phyloP scores from a whole-genome alignment of 768 basidiomycete species.

The Suillus brevipes region DNA sequence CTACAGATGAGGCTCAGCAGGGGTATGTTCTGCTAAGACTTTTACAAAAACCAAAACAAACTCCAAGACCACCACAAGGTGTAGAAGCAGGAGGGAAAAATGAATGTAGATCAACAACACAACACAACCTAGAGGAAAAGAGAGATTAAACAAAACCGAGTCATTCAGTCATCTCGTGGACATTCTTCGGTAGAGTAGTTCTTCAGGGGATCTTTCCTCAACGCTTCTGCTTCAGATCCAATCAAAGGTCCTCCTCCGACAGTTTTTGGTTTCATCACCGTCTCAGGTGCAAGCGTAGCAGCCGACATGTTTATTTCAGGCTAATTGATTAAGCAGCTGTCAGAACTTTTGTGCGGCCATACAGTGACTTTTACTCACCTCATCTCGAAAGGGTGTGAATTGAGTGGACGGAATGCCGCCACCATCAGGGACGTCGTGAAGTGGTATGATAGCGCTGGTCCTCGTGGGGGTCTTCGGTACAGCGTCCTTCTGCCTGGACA shows the following conservation, averaged over 20 bases:
- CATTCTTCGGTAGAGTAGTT: conserved; percentile 52
- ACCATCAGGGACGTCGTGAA: conserved; percentile 36
- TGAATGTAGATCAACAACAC: conserved; percentile 18
- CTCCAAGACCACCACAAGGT: not conserved
- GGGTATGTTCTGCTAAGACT: not conserved
- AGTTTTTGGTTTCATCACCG: conserved; percentile 69
- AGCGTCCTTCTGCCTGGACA: conserved; percentile 27
- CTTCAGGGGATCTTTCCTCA: conserved; percentile 78
- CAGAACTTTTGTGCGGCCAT: not conserved
- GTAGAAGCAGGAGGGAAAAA: not conserved
- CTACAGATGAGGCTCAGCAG: not conserved
- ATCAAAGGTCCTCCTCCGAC: conserved; percentile 42
- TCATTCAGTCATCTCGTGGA: conserved; percentile 23
- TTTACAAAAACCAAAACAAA: not conserved
- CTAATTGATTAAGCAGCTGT: conserved; percentile 16
- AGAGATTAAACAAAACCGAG: conserved; percentile 8
- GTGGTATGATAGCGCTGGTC: conserved; percentile 37
- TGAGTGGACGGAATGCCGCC: conserved; percentile 44
- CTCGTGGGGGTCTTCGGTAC: conserved; percentile 36
- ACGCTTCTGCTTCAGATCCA: conserved; percentile 71
- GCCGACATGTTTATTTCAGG: conserved; percentile 25
- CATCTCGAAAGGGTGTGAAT: conserved; percentile 75
- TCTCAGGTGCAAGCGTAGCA: conserved; percentile 43
- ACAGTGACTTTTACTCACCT: conserved; percentile 41
- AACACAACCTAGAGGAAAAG: not conserved